These are phyloP conservation scores for Hypoxylon sp. DNA, from an alignment of 2,329 filamentous ascomycete species.

Conservation along the genomic window DNA sequence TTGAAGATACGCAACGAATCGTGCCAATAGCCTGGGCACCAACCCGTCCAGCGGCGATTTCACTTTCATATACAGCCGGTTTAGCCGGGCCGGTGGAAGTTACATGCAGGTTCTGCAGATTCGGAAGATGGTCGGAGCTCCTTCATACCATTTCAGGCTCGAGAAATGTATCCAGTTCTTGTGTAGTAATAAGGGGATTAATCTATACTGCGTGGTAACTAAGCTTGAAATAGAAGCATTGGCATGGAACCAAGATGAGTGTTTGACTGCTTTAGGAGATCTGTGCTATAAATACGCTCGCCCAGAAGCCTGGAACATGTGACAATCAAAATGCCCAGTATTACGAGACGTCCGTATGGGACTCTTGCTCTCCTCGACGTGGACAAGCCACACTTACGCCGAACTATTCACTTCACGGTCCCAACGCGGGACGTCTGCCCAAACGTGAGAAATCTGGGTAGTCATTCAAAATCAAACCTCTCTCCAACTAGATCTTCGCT, in stretches of 20 bases:
- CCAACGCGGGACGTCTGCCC: neutral
- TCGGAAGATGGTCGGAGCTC: conserved; percentile 17
- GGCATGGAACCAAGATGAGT: conserved; percentile 13
- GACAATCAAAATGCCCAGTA: neutral
- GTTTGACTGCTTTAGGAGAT: conserved; percentile 19
- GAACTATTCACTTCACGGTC: neutral
- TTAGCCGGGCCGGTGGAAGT: conserved; percentile 34
- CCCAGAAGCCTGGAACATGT: conserved; percentile 25
- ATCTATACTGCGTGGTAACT: conserved; percentile 23
- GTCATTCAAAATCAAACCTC: conserved; percentile 52
- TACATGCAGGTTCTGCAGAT: conserved; percentile 11
- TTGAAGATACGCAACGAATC: neutral
- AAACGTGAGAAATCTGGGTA: neutral
- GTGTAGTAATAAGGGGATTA: conserved; percentile 18
- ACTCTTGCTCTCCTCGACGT: neutral
- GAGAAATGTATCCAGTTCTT: conserved; percentile 12
- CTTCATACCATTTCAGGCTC: conserved; percentile 23
- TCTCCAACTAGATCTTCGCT: conserved; percentile 60
- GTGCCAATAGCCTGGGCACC: conserved; percentile 5
- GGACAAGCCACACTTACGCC: neutral
- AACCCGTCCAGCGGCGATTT: conserved; percentile 6
- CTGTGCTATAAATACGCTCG: conserved; percentile 23
- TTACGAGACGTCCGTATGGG: neutral
- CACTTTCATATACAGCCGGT: conserved; percentile 37
- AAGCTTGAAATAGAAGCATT: conserved; percentile 36